phyloP scores from a whole-genome alignment of 139 green algal species.

The Chlorella sorokiniana region DNA sequence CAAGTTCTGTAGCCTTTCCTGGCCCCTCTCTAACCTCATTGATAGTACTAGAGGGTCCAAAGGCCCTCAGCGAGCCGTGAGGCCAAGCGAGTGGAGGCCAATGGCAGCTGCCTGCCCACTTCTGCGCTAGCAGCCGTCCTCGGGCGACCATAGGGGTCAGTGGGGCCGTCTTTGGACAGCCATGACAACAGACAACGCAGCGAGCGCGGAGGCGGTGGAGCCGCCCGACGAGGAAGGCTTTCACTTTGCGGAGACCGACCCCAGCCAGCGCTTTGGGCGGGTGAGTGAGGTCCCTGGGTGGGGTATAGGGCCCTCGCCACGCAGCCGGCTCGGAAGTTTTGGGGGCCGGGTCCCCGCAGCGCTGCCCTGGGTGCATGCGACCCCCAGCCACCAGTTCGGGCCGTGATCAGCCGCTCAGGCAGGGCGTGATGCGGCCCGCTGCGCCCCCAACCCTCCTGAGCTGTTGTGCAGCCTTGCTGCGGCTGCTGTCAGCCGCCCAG shows the following conservation, averaged over 20 bases:
- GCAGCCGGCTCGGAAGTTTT: background rate
- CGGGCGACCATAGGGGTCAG: background rate
- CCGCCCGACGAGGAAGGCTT: constrained; percentile 25
- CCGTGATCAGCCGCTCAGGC: too few species aligned
- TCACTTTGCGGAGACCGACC: constrained; percentile 70
- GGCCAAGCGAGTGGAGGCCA: too few species aligned
- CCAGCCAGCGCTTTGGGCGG: constrained; percentile 64
- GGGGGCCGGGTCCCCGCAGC: too few species aligned
- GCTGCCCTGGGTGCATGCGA: background rate
- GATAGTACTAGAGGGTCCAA: too few species aligned
- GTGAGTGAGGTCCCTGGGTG: constrained; percentile 35
- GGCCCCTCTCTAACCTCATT: too few species aligned
- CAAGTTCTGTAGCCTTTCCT: too few species aligned
- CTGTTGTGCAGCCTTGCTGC: too few species aligned
- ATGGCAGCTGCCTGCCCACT: too few species aligned
- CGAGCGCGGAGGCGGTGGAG: background rate
- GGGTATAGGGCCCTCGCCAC: background rate
- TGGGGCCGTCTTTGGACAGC: background rate
- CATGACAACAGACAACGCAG: background rate
- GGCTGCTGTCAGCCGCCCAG: background rate
- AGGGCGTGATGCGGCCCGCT: too few species aligned
- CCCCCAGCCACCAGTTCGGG: too few species aligned
- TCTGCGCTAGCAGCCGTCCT: background rate
- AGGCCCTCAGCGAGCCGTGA: too few species aligned
- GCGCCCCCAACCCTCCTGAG: too few species aligned